Base-by-base conservation (phyloP, 441 rosid species). In the Pelargonium australe region DNA sequence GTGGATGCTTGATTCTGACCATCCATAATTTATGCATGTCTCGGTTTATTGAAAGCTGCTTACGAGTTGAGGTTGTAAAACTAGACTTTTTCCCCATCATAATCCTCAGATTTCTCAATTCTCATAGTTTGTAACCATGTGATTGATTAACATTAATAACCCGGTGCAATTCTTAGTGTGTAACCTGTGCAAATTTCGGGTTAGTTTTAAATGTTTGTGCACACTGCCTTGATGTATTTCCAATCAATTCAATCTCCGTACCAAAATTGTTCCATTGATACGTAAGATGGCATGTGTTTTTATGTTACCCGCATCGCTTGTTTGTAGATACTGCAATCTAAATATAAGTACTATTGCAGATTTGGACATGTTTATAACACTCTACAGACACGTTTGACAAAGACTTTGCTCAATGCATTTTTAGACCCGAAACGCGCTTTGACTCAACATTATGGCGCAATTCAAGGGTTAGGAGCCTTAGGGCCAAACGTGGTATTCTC, bases 361-460 rank as follows among this genome's bases (percentile, higher is more conserved):
- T 91, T 81, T 80, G 99, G 96, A 67, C 85, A 84, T 70, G 84
- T 85, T 44, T 91, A 88, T 73, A 80, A 69, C 70, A 86, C 87
- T 78, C 97, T 91, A 66, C 99, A 89, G 88, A 81, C 94, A 14
- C 94, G 97, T 68, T 82, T 94, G 72, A 91, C 97, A 4, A 91
- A 80, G 83, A 92, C 96, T 72, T 82, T 94, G 81, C 72, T 94
- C 75, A 91, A 85, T 76, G 87, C 95, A 44, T 84, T 89, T 75
- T 80, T 89, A 84, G 96, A 91, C 77, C 92, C 97, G 65, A 89
- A 85, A 79, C 86, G 84, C 67, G 82, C 96, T 41, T 74, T 94
- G 81, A 86, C 91, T 47, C 96, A 92, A 76, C 99, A 94, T 75
- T 94, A 91, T 75, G 99, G 97, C 58, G 97, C 97, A 69, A 82